A percentile compares a stretch with the other conserved stretches of the same genome.
These are phyloP conservation scores for Talaromyces funiculosus DNA, from an alignment of 2,329 filamentous ascomycete species.

Conservation along the genomic window DNA sequence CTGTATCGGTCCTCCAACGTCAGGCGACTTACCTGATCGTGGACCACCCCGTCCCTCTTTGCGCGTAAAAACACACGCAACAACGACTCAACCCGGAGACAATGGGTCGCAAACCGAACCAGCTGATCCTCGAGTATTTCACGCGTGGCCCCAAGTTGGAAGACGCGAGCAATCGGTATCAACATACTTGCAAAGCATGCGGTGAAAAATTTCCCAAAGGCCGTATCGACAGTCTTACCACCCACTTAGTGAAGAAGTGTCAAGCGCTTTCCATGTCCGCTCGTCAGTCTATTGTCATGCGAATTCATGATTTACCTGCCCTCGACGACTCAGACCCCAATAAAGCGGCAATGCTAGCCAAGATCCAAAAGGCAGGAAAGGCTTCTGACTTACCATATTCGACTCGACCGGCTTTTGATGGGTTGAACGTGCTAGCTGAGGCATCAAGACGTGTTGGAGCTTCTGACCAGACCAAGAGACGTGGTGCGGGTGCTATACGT, in stretches of 20 bases:
- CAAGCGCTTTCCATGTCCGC: conserved; percentile 70
- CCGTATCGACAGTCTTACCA: conserved; percentile 73
- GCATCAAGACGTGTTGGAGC: conserved; percentile 72
- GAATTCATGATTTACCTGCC: conserved; percentile 64
- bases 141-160: conserved; percentile 78
- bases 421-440: conserved; percentile 79
- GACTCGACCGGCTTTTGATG: conserved; percentile 63
- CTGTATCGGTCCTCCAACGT: not conserved
- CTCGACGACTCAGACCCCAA: conserved; percentile 38
- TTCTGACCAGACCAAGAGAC: conserved; percentile 42
- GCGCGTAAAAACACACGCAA: not conserved
- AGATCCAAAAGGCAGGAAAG: conserved; percentile 30
- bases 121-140: conserved; percentile 82
- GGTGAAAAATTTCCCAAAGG: conserved; percentile 88
- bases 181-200: conserved; percentile 83
- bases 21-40: not conserved
- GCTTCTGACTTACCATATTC: conserved; percentile 39
- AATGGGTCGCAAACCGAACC: conserved; percentile 81
- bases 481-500: conserved; percentile 24
- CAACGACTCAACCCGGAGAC: conserved; percentile 19
- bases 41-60: not conserved
- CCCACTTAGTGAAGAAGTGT: conserved; percentile 81
- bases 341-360: conserved; percentile 33
- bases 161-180: conserved; percentile 86
- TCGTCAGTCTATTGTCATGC: conserved; percentile 66